Percentiles rank a stretch among this genome's conserved stretches.
Evolutionary conservation across 2,329 filamentous ascomycete genomes (phyloP).

Genomic region (Alternaria conjuncta): DNA sequence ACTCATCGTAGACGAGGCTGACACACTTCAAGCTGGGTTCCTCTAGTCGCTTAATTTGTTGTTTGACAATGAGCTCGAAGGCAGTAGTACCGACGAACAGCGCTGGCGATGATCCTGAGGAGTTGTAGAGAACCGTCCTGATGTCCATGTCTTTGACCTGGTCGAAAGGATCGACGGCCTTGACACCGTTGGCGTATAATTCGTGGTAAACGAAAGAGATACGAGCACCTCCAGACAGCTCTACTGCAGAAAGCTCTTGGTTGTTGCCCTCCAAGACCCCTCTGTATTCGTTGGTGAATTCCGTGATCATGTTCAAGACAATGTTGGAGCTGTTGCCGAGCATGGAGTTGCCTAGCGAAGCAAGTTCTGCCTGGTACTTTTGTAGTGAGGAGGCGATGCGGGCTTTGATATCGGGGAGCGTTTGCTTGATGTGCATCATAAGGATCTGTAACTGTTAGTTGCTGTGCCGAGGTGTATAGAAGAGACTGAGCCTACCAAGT

Average conservation of each 20-base stretch:
- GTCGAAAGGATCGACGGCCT: slow-evolving; percentile 97
- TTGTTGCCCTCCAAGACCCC: slow-evolving; percentile 97
- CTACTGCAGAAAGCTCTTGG: slow-evolving; percentile 90
- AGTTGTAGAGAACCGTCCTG: slow-evolving; percentile 96
- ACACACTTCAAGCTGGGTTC: slow-evolving; percentile 98
- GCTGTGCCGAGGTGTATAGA: neutral
- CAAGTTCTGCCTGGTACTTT: slow-evolving; percentile 86
- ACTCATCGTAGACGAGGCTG: slow-evolving; percentile 93
- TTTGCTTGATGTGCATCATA: slow-evolving; percentile 99
- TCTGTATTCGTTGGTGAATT: slow-evolving; percentile 97
- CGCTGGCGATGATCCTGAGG: slow-evolving; percentile 95
- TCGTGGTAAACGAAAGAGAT: slow-evolving; percentile 99
- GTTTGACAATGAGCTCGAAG: slow-evolving; percentile 98
- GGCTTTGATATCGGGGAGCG: slow-evolving; percentile 96
- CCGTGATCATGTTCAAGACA: slow-evolving; percentile 97
- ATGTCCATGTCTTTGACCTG: slow-evolving; percentile 98
- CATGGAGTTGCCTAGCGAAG: slow-evolving; percentile 87
- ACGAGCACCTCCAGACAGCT: slow-evolving; percentile 94
- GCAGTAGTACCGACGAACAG: slow-evolving; percentile 97
- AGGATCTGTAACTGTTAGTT: slow-evolving; percentile 68
- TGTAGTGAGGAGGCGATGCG: slow-evolving; percentile 92
- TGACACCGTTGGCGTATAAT: slow-evolving; percentile 95
- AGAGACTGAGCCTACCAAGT: slow-evolving; percentile 65
- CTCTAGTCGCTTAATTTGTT: slow-evolving; percentile 95
- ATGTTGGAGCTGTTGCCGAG: slow-evolving; percentile 97